Base-by-base conservation (phyloP, 108 stramenopile species). In the Epipyxis sp. region DNA sequence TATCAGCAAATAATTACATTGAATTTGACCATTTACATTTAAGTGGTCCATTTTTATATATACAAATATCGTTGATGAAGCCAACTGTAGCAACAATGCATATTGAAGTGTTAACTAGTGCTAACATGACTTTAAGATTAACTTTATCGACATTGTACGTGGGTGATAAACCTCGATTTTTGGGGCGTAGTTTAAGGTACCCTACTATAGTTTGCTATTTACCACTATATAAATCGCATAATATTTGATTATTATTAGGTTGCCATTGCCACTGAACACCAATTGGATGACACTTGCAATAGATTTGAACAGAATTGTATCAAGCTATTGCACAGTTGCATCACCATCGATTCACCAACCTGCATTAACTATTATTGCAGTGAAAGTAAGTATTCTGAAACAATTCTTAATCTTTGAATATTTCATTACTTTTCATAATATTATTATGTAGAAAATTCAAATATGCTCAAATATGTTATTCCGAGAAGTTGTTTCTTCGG, bases 1-100 rank as follows among this genome's bases (percentile, higher is more conserved):
- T 74, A 27, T 74, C 71, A 27, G n/a, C 71, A 13, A 74, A 74
- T 27, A 74, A 74, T 42, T 74, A 74, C 71, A 27, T 74, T 10
- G 10, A 10, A 3, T 27, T 74, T 27, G 10, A 27, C n/a, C 10
- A 74, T 42, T 25, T 74, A 27, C 3, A 74, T 34, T 6, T 74
- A 16, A 42, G 16, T 34, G 71, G 71, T 13, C 71, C 44, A 16
- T 3, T 54, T 37, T 46, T 74, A 27, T 10, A 27, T 57, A 10
- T 74, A 6, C 71, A 74, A 42, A 13, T 74, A 10, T 74, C 46
- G 42, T 42, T 74, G 13, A 3, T 74, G 6, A 3, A 74, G 34
- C 3, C 13, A 6, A 27, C 3, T 57, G 42, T 74, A 6, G 16
- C 71, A 39, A 74, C 71, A 16, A 74, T 74, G 6, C 71, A 74